Evolutionary conservation across 805 yeast genomes (phyloP), one percentile per base, ranked within the genome.

Genomic region (Barnettozyma pratensis): DNA sequence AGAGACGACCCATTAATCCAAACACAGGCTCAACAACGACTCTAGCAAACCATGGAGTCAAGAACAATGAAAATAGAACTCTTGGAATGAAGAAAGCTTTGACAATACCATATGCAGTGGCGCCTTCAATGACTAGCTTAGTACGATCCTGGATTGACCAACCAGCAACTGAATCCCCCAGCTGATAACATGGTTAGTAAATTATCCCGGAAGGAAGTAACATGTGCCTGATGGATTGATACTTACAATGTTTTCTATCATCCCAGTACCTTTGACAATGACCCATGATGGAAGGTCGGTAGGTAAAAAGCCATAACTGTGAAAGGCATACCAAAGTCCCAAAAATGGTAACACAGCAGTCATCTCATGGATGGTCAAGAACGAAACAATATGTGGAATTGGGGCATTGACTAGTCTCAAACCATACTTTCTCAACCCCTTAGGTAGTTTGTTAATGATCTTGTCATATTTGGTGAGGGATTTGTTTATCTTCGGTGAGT

Each of bases 321-420:
- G 85, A 52, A 87, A 73, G 1, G 72, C 53, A 57, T 79, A 85
- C 90, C 92, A 85, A 3, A 85, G 55, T 0, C 81, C 81, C 37
- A 85, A 68, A 43, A 87, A 68, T 1, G 95, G 95, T 30, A 77
- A 74, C 3, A 87, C 72, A 3, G 96, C 96, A 0, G 91, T 75
- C 39, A 87, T 53, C 59, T 87, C 96, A 59, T 87, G 96, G 11
- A 87, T 69, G 4, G 86, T 61, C 6, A 86, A 54, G 56, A 87
- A 87, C 3, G 90, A 72, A 0, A 85, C 72, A 10, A 83, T 70
- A 60, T 81, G 81, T 1, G 84, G 70, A 4, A 79, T 64, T 1
- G 89, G 89, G 0, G 86, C 81, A 42, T 71, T 60, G 19, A 73
- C 65, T 50, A 83, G 72, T 44, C 73, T 69, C 6, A 62, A 61